phyloP scores from a whole-genome alignment of 2,329 filamentous ascomycete genomes.

The Alternaria hordeiaustralica region DNA sequence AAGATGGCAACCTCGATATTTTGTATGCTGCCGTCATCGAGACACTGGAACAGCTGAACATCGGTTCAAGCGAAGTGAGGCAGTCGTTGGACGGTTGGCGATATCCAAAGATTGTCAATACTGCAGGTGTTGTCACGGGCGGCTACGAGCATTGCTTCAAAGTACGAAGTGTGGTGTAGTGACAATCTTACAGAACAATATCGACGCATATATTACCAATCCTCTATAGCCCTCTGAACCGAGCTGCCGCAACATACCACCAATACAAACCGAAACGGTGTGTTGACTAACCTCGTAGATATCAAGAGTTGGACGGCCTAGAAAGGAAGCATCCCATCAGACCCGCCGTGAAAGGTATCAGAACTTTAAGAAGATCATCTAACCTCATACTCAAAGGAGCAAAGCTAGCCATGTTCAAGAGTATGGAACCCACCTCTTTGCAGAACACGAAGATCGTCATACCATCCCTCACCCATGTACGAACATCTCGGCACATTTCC shows the following conservation, averaged over 20 bases:
- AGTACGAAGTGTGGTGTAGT: neutral
- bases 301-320: neutral
- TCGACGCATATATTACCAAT: neutral
- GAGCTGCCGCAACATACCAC: neutral
- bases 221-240: neutral
- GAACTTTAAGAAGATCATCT: neutral
- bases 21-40: constrained; percentile 55
- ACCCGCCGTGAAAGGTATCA: neutral
- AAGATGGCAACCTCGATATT: constrained; percentile 55
- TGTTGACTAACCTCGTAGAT: neutral
- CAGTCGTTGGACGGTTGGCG: neutral
- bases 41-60: constrained; percentile 52
- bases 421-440: neutral
- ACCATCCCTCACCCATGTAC: neutral
- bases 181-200: neutral
- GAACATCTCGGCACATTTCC: neutral
- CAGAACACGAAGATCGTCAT: neutral
- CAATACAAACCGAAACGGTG: neutral
- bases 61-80: constrained; percentile 39
- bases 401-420: neutral
- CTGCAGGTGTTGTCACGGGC: neutral
- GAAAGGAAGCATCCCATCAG: neutral
- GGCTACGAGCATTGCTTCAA: neutral
- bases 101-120: neutral
- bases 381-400: neutral